phyloP scores from a whole-genome alignment of 176 grass and related monocot species.

The Stipa capillata region DNA sequence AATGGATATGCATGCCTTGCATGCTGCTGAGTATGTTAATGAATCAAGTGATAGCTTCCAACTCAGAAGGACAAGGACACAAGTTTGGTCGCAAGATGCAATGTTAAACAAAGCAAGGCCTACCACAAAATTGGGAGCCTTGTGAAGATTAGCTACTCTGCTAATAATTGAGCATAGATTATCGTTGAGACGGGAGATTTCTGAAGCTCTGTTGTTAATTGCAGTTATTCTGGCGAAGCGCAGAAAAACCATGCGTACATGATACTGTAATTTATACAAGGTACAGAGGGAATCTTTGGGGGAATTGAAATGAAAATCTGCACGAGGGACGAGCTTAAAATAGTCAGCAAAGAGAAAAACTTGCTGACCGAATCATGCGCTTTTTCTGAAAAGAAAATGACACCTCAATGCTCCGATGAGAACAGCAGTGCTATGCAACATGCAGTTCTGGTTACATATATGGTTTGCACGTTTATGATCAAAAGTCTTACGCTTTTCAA shows the following conservation, averaged over 20 bases:
- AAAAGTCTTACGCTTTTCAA: neutral
- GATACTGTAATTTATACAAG: neutral
- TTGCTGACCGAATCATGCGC: neutral
- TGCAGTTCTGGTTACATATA: neutral
- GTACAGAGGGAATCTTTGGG: conserved; percentile 1
- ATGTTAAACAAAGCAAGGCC: conserved; percentile 1
- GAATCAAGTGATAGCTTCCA: neutral
- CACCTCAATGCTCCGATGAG: neutral
- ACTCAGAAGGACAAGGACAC: neutral
- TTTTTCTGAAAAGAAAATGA: conserved; percentile 4
- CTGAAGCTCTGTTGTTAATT: neutral
- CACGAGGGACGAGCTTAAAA: neutral
- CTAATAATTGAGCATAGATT: conserved; percentile 7
- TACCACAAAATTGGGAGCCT: neutral
- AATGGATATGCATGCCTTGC: neutral
- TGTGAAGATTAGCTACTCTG: neutral
- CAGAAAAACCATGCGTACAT: neutral
- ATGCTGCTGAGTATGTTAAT: neutral
- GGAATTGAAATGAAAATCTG: neutral
- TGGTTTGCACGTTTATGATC: neutral
- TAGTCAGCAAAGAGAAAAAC: neutral
- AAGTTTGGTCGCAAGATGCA: neutral
- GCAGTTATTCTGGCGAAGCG: neutral
- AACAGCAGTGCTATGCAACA: neutral
- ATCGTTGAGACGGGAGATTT: neutral